Percentiles rank a stretch among this genome's conserved stretches.
phyloP scores from a whole-genome alignment of 805 yeast species.

The Groenewaldozyma salmanticensis region DNA sequence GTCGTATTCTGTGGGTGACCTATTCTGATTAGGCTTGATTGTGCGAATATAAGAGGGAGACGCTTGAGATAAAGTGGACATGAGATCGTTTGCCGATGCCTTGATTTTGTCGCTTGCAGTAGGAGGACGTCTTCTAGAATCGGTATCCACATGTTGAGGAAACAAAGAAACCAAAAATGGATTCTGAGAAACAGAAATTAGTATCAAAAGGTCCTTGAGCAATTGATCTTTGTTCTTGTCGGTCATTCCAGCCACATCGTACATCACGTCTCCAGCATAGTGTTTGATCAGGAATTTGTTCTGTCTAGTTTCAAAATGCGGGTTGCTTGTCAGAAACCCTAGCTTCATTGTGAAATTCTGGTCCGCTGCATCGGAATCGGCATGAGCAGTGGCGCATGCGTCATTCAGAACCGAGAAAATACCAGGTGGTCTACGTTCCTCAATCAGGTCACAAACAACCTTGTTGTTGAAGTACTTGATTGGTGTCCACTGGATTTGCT shows the following conservation, averaged over 20 bases:
- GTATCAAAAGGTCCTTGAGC: conserved; percentile 76
- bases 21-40: conserved; percentile 91
- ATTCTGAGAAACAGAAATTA: conserved; percentile 64
- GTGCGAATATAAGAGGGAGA: conserved; percentile 96
- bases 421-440: conserved; percentile 91
- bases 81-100: conserved; percentile 79
- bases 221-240: conserved; percentile 95
- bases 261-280: conserved; percentile 97
- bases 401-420: conserved; percentile 93
- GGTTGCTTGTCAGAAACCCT: conserved; percentile 69
- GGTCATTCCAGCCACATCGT: conserved; percentile 82
- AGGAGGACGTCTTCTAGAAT: conserved; percentile 76
- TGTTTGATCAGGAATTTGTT: conserved; percentile 85
- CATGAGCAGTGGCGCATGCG: conserved; percentile 97
- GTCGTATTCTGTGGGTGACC: conserved; percentile 84
- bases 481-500: conserved; percentile 95
- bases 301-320: conserved; percentile 82
- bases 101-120: conserved; percentile 95
- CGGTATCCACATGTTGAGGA: conserved; percentile 51
- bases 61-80: conserved; percentile 81
- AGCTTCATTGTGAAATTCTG: conserved; percentile 90
- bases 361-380: conserved; percentile 93
- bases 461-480: conserved; percentile 93
- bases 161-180: conserved; percentile 49
- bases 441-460: conserved; percentile 94